Percentiles rank a stretch among this genome's conserved stretches.
Evolutionary conservation across 306 rosid genomes (phyloP).

Genomic region (Hippophae tibetana): DNA sequence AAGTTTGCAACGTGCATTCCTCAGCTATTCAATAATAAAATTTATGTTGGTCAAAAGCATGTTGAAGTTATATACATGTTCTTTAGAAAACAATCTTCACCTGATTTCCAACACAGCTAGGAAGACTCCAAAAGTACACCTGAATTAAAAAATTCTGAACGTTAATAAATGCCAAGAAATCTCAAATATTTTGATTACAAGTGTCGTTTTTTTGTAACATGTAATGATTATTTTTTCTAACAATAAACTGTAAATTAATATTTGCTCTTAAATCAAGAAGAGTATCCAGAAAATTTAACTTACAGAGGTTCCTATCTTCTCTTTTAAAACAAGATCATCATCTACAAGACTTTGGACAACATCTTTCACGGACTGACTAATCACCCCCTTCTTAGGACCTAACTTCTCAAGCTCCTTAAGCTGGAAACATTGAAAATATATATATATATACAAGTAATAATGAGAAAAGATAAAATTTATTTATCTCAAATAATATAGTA

Average conservation of each 20-base stretch:
- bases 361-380: constrained; percentile 90
- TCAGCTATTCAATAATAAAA: constrained; percentile 42
- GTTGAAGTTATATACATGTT: neutral
- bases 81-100: constrained; percentile 28
- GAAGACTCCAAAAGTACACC: constrained; percentile 98
- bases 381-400: constrained; percentile 88
- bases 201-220: no score
- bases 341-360: constrained; percentile 89
- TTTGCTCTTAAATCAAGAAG: neutral
- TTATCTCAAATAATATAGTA: no score
- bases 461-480: no score
- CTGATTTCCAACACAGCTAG: constrained; percentile 97
- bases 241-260: no score
- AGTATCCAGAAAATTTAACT: constrained; percentile 20
- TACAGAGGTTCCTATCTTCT: constrained; percentile 96
- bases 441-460: neutral
- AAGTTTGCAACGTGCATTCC: constrained; percentile 63
- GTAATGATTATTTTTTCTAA: no score
- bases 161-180: neutral
- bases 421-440: constrained; percentile 32
- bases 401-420: constrained; percentile 93
- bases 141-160: constrained; percentile 16
- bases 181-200: no score
- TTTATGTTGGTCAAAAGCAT: neutral
- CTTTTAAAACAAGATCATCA: constrained; percentile 87